Percentiles rank a stretch among this genome's conserved stretches.
These are phyloP conservation scores for Pseudocohnilembus persalinus DNA, from an alignment of 169 alveolate species.

Conservation along the genomic window DNA sequence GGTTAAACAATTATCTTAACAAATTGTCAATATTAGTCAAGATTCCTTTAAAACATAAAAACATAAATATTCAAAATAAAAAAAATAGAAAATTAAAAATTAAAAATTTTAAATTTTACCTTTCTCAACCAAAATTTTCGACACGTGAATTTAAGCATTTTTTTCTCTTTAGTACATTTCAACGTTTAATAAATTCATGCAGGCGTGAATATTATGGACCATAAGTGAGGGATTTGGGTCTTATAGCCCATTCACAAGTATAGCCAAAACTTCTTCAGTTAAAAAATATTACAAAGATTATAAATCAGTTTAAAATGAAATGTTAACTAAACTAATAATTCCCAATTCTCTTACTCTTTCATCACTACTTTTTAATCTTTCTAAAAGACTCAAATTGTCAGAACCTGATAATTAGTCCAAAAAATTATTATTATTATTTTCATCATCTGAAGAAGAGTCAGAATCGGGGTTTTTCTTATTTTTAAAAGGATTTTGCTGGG, in stretches of 20 bases:
- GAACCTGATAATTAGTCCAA: neutral
- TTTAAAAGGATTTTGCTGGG: conserved; percentile 8
- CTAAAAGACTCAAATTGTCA: neutral
- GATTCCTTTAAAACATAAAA: neutral
- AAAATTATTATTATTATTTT: neutral
- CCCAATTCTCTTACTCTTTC: conserved; percentile 7
- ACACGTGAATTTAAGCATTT: neutral
- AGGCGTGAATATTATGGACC: neutral
- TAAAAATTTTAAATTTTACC: neutral
- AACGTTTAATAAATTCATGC: neutral
- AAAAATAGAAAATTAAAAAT: conserved; percentile 3
- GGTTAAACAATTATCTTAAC: neutral
- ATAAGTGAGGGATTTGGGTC: neutral
- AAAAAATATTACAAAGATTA: neutral
- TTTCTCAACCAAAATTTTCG: neutral
- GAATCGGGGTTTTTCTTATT: neutral
- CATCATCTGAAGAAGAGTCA: conserved; percentile 5
- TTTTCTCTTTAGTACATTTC: neutral
- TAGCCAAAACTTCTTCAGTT: neutral
- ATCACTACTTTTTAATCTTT: neutral
- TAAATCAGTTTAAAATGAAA: neutral
- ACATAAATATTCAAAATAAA: no score
- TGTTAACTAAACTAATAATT: conserved; percentile 9
- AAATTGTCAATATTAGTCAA: conserved; percentile 9
- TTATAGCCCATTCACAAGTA: neutral